These are phyloP conservation scores for Blastobotrys proliferans DNA, from an alignment of 1,139 yeast genomes.

Conservation along the genomic window DNA sequence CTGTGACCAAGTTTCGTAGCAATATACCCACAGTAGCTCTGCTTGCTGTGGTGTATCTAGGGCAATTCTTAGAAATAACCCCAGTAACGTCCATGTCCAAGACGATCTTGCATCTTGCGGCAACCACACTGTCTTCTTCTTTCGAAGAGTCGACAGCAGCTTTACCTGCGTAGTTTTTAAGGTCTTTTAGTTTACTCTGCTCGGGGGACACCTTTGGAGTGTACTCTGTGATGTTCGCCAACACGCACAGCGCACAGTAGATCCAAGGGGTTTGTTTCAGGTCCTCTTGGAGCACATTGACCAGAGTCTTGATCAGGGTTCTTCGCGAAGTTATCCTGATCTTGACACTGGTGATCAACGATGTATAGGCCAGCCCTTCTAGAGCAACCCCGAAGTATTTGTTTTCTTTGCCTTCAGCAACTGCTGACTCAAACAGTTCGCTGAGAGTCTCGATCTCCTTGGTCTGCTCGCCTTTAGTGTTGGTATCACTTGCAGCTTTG, in stretches of 20 bases:
- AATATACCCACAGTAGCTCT: constrained; percentile 29
- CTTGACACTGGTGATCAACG: constrained; percentile 32
- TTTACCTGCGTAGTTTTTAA: constrained; percentile 34
- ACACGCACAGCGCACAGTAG: constrained; percentile 33
- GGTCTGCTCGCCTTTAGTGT: constrained; percentile 18
- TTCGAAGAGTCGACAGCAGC: constrained; percentile 18
- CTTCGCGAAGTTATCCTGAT: constrained; percentile 24
- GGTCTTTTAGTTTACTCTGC: constrained; percentile 29
- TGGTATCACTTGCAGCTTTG: constrained; percentile 26
- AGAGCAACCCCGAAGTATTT: constrained; percentile 28
- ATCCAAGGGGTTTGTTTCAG: constrained; percentile 25
- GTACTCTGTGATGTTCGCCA: constrained; percentile 33
- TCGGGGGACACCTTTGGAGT: constrained; percentile 33
- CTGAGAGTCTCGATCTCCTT: constrained; percentile 29
- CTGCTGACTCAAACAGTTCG: constrained; percentile 29
- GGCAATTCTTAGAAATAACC: constrained; percentile 27
- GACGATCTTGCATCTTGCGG: constrained; percentile 26
- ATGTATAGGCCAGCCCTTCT: constrained; percentile 39
- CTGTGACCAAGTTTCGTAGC: constrained; percentile 34
- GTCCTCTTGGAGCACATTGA: constrained; percentile 15
- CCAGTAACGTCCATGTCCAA: constrained; percentile 29
- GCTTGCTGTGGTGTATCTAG: constrained; percentile 29
- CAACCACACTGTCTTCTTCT: constrained; percentile 27
- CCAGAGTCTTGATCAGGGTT: constrained; percentile 22
- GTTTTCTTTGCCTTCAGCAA: constrained; percentile 10